Evolutionary conservation across 1,284 basidiomycete genomes (phyloP).

Genomic region (Laetiporus sulphureus): DNA sequence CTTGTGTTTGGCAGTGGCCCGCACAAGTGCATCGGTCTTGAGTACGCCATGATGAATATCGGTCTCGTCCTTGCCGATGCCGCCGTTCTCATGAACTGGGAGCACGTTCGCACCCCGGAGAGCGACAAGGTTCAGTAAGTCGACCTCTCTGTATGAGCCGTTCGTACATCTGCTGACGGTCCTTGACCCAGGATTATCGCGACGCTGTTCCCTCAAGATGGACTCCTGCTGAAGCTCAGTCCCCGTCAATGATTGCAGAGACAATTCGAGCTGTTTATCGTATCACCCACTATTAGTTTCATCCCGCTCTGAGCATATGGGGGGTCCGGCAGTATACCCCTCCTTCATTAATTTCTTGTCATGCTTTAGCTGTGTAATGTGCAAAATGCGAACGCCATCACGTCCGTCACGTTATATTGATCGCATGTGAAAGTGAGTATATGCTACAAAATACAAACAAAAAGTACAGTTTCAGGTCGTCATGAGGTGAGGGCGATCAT

Average conservation of each 20-base stretch:
- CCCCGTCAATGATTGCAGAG: slow-evolving; percentile 34
- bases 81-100: slow-evolving; percentile 78
- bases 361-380: slow-evolving; percentile 6
- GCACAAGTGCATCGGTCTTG: slow-evolving; percentile 89
- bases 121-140: slow-evolving; percentile 83
- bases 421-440: too few species aligned
- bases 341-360: too few species aligned
- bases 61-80: slow-evolving; percentile 85
- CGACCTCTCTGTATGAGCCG: slow-evolving; percentile 1
- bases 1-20: slow-evolving; percentile 94
- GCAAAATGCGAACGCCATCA: slow-evolving; percentile 2
- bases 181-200: slow-evolving; percentile 65
- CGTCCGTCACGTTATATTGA: slow-evolving; percentile 1
- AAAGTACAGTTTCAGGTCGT: background rate
- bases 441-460: too few species aligned
- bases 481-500: slow-evolving; percentile 15
- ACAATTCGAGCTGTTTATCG: background rate
- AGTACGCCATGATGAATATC: slow-evolving; percentile 94
- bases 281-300: background rate
- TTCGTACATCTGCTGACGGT: slow-evolving; percentile 5
- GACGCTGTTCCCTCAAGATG: slow-evolving; percentile 94
- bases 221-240: slow-evolving; percentile 74
- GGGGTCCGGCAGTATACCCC: slow-evolving; percentile 2
- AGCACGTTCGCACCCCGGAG: slow-evolving; percentile 77
- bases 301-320: slow-evolving; percentile 2